Evolutionary conservation across 2,329 filamentous ascomycete genomes (phyloP).

Genomic region (Fusarium dimerum): DNA sequence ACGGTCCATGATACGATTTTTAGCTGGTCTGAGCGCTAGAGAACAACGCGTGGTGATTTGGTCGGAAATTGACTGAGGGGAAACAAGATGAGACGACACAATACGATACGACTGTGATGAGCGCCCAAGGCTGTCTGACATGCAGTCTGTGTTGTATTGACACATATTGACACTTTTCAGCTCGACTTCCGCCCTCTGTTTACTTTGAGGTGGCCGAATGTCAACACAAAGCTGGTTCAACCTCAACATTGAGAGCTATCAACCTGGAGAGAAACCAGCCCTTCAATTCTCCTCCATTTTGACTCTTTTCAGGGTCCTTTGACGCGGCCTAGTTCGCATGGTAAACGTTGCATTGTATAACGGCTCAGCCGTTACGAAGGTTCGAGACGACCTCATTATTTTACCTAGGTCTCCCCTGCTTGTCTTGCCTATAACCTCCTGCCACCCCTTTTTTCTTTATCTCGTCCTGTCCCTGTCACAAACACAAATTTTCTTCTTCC

Average conservation of each 20-base stretch:
- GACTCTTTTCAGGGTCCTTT: not conserved
- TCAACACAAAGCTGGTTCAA: not conserved
- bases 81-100: constrained; percentile 4
- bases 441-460: constrained; percentile 2
- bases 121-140: constrained; percentile 17
- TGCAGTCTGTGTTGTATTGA: not conserved
- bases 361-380: not conserved
- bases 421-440: constrained; percentile 14
- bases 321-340: not conserved
- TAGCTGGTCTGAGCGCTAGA: not conserved
- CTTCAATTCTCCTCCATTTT: not conserved
- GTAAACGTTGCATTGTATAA: not conserved
- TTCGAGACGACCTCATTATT: not conserved
- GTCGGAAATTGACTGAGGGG: not conserved
- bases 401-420: constrained; percentile 27
- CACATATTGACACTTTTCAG: not conserved
- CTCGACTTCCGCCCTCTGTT: not conserved
- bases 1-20: not conserved
- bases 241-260: not conserved
- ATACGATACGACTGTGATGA: constrained; percentile 6
- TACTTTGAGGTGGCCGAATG: too few relatives aligned
- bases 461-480: constrained; percentile 3
- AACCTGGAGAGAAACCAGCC: too few relatives aligned
- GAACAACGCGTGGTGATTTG: not conserved
- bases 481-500: constrained; percentile 3